Base-by-base conservation (phyloP, 1,284 basidiomycete genomes). In the Trametes hirsuta region DNA sequence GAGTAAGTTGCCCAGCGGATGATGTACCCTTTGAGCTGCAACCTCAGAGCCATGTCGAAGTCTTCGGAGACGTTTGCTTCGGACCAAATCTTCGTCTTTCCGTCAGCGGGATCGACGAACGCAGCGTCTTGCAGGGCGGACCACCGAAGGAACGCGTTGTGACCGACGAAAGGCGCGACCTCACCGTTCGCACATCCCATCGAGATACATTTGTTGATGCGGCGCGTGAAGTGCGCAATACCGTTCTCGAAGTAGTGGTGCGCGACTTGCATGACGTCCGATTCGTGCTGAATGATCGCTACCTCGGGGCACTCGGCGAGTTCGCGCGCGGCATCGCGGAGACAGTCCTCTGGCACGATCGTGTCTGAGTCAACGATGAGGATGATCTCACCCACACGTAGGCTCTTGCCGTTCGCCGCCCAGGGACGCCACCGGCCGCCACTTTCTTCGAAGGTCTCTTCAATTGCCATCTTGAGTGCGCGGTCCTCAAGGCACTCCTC, bases 131-230 rank as follows among this genome's bases (percentile, higher is more conserved):
- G 93, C 8, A 94, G 76, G 1, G 93, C 93, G 6, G 82, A 82
- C 93, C 93, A 95, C 12, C 92, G 84, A 42, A 95, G 77, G 76
- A 94, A 94, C 2, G 92, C 93, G 63, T 95, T 94, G 74, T 95
- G 93, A 1, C 93, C 93, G 59, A 95, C 90, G 68, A 94, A 94
- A 1, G 92, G 92, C 1, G 93, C 90, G 35, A 90, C 84, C 74
- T 93, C 91, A 44, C 90, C 92, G 66, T 91, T 93, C 11, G 84
- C 87, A 58, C 86, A 87, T 21, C 84, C 84, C 79, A 90, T 82
- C 0, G 89, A 88, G 62, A 94, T 94, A 67, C 83, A 87, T 68
- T 80, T 82, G 75, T 93, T 91, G 74, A 93, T 91, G 22, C 90
- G 80, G 6, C 84, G 84, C 0, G 91, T 94, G 76, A 95, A 95